phyloP scores from a whole-genome alignment of 2,329 filamentous ascomycete species.

The Didymella pomorum region DNA sequence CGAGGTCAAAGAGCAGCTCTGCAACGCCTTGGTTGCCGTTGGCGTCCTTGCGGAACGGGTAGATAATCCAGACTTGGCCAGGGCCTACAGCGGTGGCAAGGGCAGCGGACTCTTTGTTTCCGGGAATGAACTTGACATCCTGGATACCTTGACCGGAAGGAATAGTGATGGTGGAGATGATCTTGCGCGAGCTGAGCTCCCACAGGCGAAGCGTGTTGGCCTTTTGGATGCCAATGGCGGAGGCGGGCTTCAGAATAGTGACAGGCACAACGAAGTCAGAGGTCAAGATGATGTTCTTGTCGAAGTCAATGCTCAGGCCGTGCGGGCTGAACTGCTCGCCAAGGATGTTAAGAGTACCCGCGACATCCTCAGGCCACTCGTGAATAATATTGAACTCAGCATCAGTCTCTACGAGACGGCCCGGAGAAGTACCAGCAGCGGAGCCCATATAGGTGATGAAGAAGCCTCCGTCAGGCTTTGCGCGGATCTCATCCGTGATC shows the following conservation, averaged over 20 bases:
- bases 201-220: neutral
- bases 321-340: conserved; percentile 69
- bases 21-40: neutral
- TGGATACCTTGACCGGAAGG: neutral
- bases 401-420: neutral
- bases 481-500: neutral
- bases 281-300: conserved; percentile 66
- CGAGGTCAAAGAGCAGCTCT: neutral
- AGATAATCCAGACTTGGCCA: neutral
- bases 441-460: neutral
- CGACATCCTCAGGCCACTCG: conserved; percentile 65
- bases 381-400: neutral
- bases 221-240: neutral
- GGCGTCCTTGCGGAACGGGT: neutral
- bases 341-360: conserved; percentile 63
- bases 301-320: conserved; percentile 65
- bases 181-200: neutral
- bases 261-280: conserved; percentile 67
- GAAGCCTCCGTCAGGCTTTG: neutral
- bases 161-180: neutral
- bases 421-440: neutral
- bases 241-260: neutral
- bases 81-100: neutral
- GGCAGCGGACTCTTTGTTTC: neutral
- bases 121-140: neutral